Evolutionary conservation across 257 asterid species (phyloP).

Genomic region (Salvia miltiorrhiza): DNA sequence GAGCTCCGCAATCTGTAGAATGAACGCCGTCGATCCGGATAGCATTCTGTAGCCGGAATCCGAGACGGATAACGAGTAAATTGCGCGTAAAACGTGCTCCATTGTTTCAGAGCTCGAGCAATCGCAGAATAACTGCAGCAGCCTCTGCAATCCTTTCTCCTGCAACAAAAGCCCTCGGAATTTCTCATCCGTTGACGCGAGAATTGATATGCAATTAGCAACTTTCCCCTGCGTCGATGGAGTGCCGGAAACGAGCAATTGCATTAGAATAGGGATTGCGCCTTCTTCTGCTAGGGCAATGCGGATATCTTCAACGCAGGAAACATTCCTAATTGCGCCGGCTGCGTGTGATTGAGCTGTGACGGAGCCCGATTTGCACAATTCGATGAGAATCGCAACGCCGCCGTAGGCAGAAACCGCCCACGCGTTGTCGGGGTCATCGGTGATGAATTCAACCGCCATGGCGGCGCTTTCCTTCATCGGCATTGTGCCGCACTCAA

Average conservation of each 20-base stretch:
- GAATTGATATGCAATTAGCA: conserved; percentile 67
- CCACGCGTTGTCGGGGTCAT: conserved; percentile 83
- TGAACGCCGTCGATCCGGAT: conserved; percentile 60
- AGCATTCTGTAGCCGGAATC: conserved; percentile 55
- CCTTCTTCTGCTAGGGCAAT: conserved; percentile 75
- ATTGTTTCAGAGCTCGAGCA: conserved; percentile 57
- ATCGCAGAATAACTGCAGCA: conserved; percentile 59
- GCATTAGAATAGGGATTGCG: conserved; percentile 61
- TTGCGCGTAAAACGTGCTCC: conserved; percentile 75
- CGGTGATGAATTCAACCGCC: conserved; percentile 77
- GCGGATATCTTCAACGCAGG: conserved; percentile 63
- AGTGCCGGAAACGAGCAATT: conserved; percentile 60
- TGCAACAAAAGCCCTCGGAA: conserved; percentile 49
- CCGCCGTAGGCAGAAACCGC: conserved; percentile 90
- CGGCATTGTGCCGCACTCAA: conserved; percentile 58
- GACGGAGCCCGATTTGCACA: conserved; percentile 72
- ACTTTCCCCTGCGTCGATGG: conserved; percentile 63
- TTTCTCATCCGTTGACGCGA: conserved; percentile 67
- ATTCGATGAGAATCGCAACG: conserved; percentile 52
- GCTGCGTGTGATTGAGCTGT: conserved; percentile 67
- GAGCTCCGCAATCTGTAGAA: conserved; percentile 61
- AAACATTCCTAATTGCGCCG: conserved; percentile 72
- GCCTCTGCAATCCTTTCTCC: conserved; percentile 61
- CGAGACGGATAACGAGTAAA: conserved; percentile 64
- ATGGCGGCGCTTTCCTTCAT: conserved; percentile 75